Percentiles rank a stretch among this genome's conserved stretches.
These are phyloP conservation scores for Fusarium tupiense DNA, from an alignment of 2,329 filamentous ascomycete species.

Conservation along the genomic window DNA sequence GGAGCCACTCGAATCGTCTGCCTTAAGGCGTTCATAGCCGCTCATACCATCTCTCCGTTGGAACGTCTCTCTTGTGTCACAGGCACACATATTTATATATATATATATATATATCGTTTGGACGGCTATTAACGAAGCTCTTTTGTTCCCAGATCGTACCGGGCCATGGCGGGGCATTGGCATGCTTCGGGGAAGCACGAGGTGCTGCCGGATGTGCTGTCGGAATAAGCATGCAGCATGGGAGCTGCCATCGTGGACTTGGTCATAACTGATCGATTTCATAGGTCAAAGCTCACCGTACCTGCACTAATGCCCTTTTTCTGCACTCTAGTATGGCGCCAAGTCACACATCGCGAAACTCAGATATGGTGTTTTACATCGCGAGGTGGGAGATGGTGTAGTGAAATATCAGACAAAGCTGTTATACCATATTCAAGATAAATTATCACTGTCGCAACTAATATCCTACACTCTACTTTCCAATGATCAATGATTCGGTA, in stretches of 20 bases:
- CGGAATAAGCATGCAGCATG: conserved; percentile 39
- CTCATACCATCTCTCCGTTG: not conserved
- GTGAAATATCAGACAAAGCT: not conserved
- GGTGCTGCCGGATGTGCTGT: conserved; percentile 36
- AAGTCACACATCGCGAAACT: conserved; percentile 7
- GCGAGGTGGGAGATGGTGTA: not conserved
- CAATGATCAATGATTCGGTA: too few relatives aligned
- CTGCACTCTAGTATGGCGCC: conserved; percentile 31
- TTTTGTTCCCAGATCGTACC: conserved; percentile 12
- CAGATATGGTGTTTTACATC: not conserved
- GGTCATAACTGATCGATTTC: conserved; percentile 14
- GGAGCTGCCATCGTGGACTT: conserved; percentile 24
- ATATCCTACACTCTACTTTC: not conserved
- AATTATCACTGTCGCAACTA: not conserved
- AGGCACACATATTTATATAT: not conserved
- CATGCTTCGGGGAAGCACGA: conserved; percentile 40
- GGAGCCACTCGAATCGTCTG: not conserved
- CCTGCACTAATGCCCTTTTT: conserved; percentile 37
- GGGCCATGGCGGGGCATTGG: conserved; percentile 34
- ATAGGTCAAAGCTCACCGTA: conserved; percentile 26
- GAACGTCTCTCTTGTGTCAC: not conserved
- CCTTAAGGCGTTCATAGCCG: not conserved
- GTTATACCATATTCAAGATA: too few relatives aligned
- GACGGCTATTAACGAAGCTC: not conserved
- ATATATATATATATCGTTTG: not conserved